Evolutionary conservation across 352 stramenopile genomes (phyloP).

Genomic region (Lagenidium sp.): DNA sequence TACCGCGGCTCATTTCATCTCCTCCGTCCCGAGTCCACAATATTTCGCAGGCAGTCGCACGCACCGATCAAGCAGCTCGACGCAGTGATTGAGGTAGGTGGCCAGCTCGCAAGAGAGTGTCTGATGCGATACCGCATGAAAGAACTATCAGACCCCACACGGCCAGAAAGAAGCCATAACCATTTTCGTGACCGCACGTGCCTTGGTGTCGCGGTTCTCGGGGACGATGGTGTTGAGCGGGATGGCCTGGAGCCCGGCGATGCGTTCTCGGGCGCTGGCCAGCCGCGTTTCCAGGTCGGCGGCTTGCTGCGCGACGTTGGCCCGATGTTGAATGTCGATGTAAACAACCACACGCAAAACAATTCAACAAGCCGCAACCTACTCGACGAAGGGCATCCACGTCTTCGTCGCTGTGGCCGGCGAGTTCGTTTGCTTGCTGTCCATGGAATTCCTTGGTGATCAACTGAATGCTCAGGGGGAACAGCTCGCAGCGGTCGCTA

Average conservation of each 20-base stretch:
- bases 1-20: not conserved
- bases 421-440: constrained; percentile 2
- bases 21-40: not conserved
- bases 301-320: constrained; percentile 6
- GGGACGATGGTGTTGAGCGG: too few species aligned
- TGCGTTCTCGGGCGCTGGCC: constrained; percentile 3
- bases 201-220: too few species aligned
- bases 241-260: constrained; percentile 10
- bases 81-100: constrained; percentile 12
- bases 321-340: not conserved
- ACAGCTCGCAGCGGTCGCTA: constrained; percentile 24
- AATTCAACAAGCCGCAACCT: not conserved
- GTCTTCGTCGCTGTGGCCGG: constrained; percentile 5
- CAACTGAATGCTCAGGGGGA: constrained; percentile 27
- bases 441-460: constrained; percentile 17
- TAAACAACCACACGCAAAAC: not conserved
- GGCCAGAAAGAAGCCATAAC: too few species aligned
- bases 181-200: too few species aligned
- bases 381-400: not conserved
- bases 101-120: constrained; percentile 20
- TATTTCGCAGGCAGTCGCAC: constrained; percentile 1
- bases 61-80: constrained; percentile 23
- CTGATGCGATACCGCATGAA: not conserved
- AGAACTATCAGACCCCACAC: too few species aligned
- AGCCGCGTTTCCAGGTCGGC: constrained; percentile 8